Evolutionary conservation across 495 filamentous ascomycete genomes (phyloP).

Genomic region (Neurospora sp.): DNA sequence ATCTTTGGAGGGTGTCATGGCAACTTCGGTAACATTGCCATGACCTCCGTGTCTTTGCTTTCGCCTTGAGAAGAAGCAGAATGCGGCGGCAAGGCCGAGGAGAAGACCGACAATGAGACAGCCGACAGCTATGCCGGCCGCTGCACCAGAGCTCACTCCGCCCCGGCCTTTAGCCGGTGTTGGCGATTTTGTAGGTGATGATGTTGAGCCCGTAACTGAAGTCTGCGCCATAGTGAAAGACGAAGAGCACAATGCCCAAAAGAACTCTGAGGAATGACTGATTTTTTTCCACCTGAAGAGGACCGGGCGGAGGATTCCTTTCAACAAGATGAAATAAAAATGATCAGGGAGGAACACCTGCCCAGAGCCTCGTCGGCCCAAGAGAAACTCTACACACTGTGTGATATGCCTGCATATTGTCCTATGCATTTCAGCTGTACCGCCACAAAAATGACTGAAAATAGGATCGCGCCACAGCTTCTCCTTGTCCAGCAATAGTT

Average conservation of each 20-base stretch:
- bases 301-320: neutral
- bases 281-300: neutral
- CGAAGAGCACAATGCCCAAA: neutral
- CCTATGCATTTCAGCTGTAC: neutral
- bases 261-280: neutral
- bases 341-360: neutral
- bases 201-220: neutral
- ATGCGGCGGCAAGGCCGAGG: conserved; percentile 11
- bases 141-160: conserved; percentile 3
- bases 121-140: conserved; percentile 19
- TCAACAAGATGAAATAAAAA: neutral
- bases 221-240: neutral
- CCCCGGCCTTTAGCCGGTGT: neutral
- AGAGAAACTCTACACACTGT: neutral
- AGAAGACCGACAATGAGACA: conserved; percentile 19
- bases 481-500: neutral
- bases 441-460: neutral
- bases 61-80: conserved; percentile 9
- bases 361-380: neutral
- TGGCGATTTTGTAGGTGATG: neutral
- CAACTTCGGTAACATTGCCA: neutral
- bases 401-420: neutral
- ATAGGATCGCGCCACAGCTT: neutral
- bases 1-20: neutral
- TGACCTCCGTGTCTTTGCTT: neutral